Evolutionary conservation across 2,329 filamentous ascomycete genomes (phyloP).

Genomic region (Metarhizium anisopliae): DNA sequence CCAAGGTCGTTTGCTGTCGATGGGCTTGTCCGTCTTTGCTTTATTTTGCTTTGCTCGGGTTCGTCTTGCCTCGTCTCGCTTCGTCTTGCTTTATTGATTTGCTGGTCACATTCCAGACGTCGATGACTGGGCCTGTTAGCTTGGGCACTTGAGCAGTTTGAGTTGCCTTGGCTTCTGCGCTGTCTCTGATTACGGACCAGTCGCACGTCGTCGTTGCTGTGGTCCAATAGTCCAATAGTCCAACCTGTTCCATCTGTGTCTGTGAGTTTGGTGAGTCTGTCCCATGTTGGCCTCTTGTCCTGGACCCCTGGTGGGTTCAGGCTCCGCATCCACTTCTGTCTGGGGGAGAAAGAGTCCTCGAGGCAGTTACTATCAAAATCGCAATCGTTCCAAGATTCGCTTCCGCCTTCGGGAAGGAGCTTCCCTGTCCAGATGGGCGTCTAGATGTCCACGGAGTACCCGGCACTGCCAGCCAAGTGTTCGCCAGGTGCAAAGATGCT

Average conservation of each 20-base stretch:
- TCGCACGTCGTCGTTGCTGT: background rate
- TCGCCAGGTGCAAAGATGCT: background rate
- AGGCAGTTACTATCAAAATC: background rate
- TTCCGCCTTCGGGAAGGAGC: background rate
- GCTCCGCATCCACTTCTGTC: background rate
- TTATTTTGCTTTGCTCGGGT: too few relatives aligned
- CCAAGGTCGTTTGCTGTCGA: background rate
- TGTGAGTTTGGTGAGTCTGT: background rate
- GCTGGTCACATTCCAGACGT: background rate
- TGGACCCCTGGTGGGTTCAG: background rate
- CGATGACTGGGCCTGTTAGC: background rate
- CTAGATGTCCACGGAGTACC: too few relatives aligned
- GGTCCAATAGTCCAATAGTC: background rate
- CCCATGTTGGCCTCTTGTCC: background rate
- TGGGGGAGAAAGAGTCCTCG: background rate
- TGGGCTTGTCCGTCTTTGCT: too few relatives aligned
- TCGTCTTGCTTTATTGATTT: background rate
- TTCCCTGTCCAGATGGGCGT: background rate
- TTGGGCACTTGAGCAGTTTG: background rate
- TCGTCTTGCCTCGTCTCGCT: background rate
- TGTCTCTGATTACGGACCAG: slow-evolving; percentile 6
- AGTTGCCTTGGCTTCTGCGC: background rate
- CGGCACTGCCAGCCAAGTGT: background rate
- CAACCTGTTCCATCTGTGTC: background rate
- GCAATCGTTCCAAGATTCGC: background rate